Evolutionary conservation across 768 basidiomycete species (phyloP).

Genomic region (Rhizopogon vinicolor): DNA sequence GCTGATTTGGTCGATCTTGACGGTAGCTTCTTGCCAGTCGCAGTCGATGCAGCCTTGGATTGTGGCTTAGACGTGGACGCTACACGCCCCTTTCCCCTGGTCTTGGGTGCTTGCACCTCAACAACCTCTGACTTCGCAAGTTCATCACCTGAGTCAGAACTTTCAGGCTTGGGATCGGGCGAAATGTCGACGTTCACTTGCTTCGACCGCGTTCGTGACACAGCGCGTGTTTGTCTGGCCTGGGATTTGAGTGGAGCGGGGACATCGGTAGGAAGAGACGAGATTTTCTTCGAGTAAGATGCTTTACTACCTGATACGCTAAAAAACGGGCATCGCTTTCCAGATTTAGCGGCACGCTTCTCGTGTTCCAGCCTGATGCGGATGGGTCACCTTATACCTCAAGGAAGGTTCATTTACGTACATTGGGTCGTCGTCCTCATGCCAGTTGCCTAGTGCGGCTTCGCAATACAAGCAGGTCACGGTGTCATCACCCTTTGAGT

Average conservation of each 20-base stretch:
- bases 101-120: constrained; percentile 6
- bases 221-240: constrained; percentile 1
- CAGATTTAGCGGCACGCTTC: constrained; percentile 53
- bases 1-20: neutral
- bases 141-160: constrained; percentile 21
- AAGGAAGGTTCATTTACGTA: constrained; percentile 35
- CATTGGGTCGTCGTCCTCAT: constrained; percentile 82
- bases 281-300: constrained; percentile 26
- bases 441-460: constrained; percentile 81
- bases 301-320: constrained; percentile 24
- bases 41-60: neutral
- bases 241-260: constrained; percentile 10
- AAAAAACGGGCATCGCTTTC: constrained; percentile 41
- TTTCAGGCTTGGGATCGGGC: neutral
- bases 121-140: constrained; percentile 6
- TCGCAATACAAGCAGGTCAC: constrained; percentile 86
- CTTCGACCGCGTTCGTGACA: constrained; percentile 5
- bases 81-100: constrained; percentile 3
- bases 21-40: neutral
- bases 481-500: constrained; percentile 65
- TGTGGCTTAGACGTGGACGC: neutral
- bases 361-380: constrained; percentile 64
- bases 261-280: constrained; percentile 14
- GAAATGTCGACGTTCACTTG: neutral
- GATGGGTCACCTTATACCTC: constrained; percentile 3